Evolutionary conservation across 768 basidiomycete species (phyloP), one percentile per base, ranked within the genome.

Genomic region (Clathrus columnatus): DNA sequence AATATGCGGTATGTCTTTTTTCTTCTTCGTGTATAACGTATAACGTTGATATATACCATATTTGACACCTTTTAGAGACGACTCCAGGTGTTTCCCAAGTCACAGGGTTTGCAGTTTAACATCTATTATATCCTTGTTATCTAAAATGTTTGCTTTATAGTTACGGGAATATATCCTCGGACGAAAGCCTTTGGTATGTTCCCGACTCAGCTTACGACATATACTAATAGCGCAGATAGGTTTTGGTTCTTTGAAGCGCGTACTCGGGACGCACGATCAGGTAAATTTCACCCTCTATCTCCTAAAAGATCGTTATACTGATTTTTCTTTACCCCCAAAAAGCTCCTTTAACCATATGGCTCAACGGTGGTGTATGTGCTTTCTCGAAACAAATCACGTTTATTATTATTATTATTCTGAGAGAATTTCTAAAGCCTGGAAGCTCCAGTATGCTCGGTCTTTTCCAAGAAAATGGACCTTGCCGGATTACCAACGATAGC

Each of bases 161-260:
- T 0, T 85, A 84, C 64, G 83, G 75, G 4, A 82, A 85, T 64
- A 61, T 84, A 16, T 74, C 76, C 1, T 65, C 76, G 1, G 72
- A 69, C n/a, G 65, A 82, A 62, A 84, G 82, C 65, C 70, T 83
- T 23, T 84, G 79, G 81, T 81, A 27, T 21, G 68, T 27, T 20
- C 18, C 26, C 14, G 5, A 43, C 20, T 20, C 44, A 7, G 14
- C n/a, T n/a, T 17, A 6, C 24, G 16, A 29, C 14, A n/a, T 16
- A n/a, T 21, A 44, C 21, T 30, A 47, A 46, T 7, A 28, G 17
- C 18, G 23, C 23, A 27, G 1, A 3, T 48, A 82, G 82, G 77
- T 85, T 83, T 69, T 84, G 81, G 81, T 84, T 80, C 69, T 85
- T 85, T 60, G 82, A 70, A 11, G 75, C 83, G 0, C 77, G 83